Percentiles rank a stretch among this genome's conserved stretches.
Evolutionary conservation across 1,284 basidiomycete genomes (phyloP).

Genomic region (Naganishia albida): DNA sequence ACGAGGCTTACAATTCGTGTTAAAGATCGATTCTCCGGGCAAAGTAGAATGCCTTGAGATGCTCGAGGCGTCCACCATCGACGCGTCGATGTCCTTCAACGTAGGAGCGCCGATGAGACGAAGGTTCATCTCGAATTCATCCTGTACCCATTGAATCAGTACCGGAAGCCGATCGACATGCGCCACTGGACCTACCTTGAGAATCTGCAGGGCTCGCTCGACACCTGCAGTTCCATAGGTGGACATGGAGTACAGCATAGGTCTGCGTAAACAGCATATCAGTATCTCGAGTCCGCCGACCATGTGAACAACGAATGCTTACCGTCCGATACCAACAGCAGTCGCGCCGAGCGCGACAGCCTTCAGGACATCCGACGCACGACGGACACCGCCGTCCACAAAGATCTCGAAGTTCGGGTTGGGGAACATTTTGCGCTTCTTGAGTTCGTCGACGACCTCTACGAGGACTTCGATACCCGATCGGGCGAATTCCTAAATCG

Average conservation of each 20-base stretch:
- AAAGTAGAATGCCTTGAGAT: conserved; percentile 57
- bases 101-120: conserved; percentile 79
- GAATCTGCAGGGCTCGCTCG: conserved; percentile 71
- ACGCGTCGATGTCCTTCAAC: conserved; percentile 72
- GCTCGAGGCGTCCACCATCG: conserved; percentile 79
- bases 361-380: conserved; percentile 90
- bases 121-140: conserved; percentile 94
- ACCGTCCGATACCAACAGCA: conserved; percentile 65
- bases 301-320: conserved; percentile 15
- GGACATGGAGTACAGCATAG: conserved; percentile 86
- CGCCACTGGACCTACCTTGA: conserved; percentile 61
- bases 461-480: conserved; percentile 87
- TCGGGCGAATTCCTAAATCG: conserved; percentile 72
- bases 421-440: conserved; percentile 62
- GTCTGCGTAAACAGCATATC: conserved; percentile 69
- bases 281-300: not conserved
- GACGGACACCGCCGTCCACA: conserved; percentile 87
- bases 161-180: not conserved
- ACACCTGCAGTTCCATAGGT: conserved; percentile 81
- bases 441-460: conserved; percentile 77
- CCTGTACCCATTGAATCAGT: conserved; percentile 56
- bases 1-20: conserved; percentile 68
- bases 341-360: conserved; percentile 89
- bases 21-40: conserved; percentile 71
- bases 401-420: conserved; percentile 76